A percentile compares a stretch with the other conserved stretches of the same genome.
phyloP scores from a whole-genome alignment of 176 grass and related monocot species.

The Juncus effusus region DNA sequence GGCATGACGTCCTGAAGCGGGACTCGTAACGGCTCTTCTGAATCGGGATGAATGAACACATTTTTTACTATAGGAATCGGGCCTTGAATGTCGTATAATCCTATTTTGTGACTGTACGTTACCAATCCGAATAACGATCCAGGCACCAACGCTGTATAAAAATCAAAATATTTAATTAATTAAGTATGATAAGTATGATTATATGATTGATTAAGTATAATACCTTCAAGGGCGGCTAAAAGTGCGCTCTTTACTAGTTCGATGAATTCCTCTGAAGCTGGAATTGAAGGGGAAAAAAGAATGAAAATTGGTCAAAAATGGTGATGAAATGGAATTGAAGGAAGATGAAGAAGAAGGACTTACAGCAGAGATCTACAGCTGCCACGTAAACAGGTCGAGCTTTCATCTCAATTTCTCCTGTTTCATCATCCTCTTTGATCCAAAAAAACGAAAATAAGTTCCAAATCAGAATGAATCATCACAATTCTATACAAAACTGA shows the following conservation, averaged over 20 bases:
- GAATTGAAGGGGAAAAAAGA: conserved; percentile 5
- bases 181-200: not conserved
- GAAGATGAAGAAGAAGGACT: conserved; percentile 24
- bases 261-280: conserved; percentile 96
- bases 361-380: conserved; percentile 86
- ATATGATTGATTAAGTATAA: not conserved
- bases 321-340: conserved; percentile 3
- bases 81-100: conserved; percentile 93
- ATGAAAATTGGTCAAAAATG: not conserved
- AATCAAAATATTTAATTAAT: conserved; percentile 29
- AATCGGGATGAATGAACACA: conserved; percentile 71
- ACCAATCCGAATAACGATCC: conserved; percentile 87
- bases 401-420: conserved; percentile 31
- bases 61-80: conserved; percentile 84
- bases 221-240: conserved; percentile 89
- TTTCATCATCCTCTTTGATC: conserved; percentile 42
- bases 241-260: conserved; percentile 87
- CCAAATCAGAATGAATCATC: conserved; percentile 6
- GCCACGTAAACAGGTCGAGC: conserved; percentile 93
- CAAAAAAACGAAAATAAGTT: conserved; percentile 22
- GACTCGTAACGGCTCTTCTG: conserved; percentile 47
- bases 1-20: conserved; percentile 90
- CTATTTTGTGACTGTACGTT: conserved; percentile 96
- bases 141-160: conserved; percentile 69
- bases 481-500: not conserved